Percentiles rank a stretch among this genome's conserved stretches.
Evolutionary conservation across 2,329 filamentous ascomycete species (phyloP).

Genomic region (Meredithiella fracta): DNA sequence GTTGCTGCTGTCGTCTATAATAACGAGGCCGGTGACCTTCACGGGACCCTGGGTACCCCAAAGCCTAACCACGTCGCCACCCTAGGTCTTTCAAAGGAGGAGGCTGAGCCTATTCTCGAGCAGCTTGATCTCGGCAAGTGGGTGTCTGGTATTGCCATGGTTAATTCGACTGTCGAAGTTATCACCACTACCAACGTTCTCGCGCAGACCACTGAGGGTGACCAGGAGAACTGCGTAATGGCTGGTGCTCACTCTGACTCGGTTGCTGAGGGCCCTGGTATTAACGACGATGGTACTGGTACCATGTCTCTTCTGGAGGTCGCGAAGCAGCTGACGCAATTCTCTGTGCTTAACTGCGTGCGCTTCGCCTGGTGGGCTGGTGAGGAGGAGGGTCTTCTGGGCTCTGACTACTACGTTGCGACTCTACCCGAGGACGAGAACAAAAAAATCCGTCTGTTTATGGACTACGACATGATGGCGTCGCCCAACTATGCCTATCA

Average conservation of each 20-base stretch:
- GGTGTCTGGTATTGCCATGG: constrained; percentile 40
- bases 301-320: constrained; percentile 45
- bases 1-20: constrained; percentile 60
- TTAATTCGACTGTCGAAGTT: constrained; percentile 38
- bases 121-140: constrained; percentile 34
- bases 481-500: constrained; percentile 50
- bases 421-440: constrained; percentile 41
- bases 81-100: constrained; percentile 45
- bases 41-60: constrained; percentile 52
- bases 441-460: constrained; percentile 44
- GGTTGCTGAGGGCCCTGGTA: constrained; percentile 48
- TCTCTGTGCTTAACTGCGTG: constrained; percentile 46
- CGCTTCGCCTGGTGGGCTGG: constrained; percentile 53
- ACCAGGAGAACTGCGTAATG: constrained; percentile 48
- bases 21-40: constrained; percentile 43
- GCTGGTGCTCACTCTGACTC: constrained; percentile 48
- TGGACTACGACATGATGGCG: constrained; percentile 58
- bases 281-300: constrained; percentile 65
- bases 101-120: constrained; percentile 39
- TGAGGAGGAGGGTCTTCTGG: constrained; percentile 50
- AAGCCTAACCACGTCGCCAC: constrained; percentile 46
- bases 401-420: constrained; percentile 44
- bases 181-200: constrained; percentile 44
- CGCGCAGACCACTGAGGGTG: constrained; percentile 42
- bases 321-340: constrained; percentile 40